Base-by-base conservation (phyloP, 345 rosid genomes). In the Syzygium aromaticum region DNA sequence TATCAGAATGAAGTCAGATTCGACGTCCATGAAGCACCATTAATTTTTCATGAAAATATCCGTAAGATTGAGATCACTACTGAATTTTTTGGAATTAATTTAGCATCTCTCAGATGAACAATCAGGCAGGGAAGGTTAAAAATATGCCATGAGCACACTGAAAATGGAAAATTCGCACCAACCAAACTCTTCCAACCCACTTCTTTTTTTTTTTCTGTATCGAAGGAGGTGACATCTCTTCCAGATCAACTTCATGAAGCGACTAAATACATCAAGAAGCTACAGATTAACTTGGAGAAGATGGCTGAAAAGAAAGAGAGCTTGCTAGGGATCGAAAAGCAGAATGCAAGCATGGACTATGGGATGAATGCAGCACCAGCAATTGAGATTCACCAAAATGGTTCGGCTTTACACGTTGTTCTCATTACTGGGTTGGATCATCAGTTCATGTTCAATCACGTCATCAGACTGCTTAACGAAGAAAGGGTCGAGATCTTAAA, bases 231-330 rank as follows among this genome's bases (percentile, higher is more conserved):
- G 61, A 28, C 63, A 22, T 87, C 88, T 17, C n/a, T 87, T 46
- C 63, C 86, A 1, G 86, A 94, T 87, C 96, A 91, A 54, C 88
- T 94, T n/a, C 90, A 87, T 14, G 91, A 92, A 51, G 95, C 95
- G 1, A 87, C 89, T 28, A 93, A 88, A 17, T 93, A 94, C 91
- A 93, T 94, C 86, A 93, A 91, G 53, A 89, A 85, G 92, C 56
- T 93, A 67, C 93, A 93, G 89, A 88, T 54, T 19, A 92, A 91
- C 61, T 61, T 94, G 92, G 94, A 93, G 88, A 91, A 77, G 86
- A 84, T 93, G 92, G 93, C 86, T 86, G 93, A 90, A 57, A 92
- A 30, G 64, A 84, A 49, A 52, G 85, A 87, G 51, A 63, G 38
- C 8, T 49, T 87, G 86, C 11, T 87, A 51, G 85, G 33, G 57